Evolutionary conservation across 768 basidiomycete species (phyloP), one percentile per base, ranked within the genome.

Genomic region (Gloeopeniophorella convolvens): DNA sequence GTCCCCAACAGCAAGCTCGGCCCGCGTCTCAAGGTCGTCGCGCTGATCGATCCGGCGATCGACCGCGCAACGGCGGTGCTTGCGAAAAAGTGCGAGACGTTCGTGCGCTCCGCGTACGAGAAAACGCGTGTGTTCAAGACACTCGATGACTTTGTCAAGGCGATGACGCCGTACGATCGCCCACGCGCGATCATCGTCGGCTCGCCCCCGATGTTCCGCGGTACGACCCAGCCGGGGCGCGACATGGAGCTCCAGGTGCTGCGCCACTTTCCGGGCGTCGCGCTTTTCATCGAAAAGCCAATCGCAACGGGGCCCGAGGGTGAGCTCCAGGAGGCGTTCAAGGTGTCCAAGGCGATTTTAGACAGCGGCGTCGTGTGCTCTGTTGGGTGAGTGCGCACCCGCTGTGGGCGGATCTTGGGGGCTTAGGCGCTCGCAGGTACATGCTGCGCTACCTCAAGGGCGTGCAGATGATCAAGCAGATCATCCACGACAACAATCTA

Each of bases 401-500:
- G n/a, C 27, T 8, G 41, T 35, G 28, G 31, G 31, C 42, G 35
- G 57, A 33, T 37, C 26, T 11, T 27, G 16, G 12, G 7, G 48
- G 15, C 35, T 26, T 15, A 39, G 35, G 34, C 27, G 1, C 48
- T 20, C 26, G 28, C 18, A 90, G 89, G 51, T 92, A 91, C 65
- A 96, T 96, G 92, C 73, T 96, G 56, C 82, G 92, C 56, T 94
- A 95, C 70, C 75, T 95, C 60, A 86, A 85, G 67, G 93, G 87
- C 27, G 90, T 95, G 18, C 92, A 96, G 69, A 85, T 83, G 78
- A 96, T 97, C 89, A 94, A 95, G 71, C 79, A 85, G 54, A 93
- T 97, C 66, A 88, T 99, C 64, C 74, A 89, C 62, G 91, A 95
- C 56, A 97, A 97, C 66, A 79, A 90, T 62, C 76, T 99, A 51